Evolutionary conservation across 2,329 filamentous ascomycete species (phyloP), one percentile per base, ranked within the genome.

Genomic region (Dendryphion nanum): DNA sequence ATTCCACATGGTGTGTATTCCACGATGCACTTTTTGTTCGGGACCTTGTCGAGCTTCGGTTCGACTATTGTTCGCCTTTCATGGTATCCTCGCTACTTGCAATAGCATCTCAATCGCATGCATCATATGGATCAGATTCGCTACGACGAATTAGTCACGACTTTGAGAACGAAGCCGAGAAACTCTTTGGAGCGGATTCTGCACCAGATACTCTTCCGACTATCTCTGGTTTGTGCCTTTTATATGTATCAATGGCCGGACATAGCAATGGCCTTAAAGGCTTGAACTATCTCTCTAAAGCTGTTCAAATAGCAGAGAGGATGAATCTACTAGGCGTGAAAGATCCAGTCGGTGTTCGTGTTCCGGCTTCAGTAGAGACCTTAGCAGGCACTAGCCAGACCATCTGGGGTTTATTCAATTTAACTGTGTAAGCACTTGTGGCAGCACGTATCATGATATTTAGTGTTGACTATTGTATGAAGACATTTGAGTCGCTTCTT

Each of bases 21-120:
- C 36, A 43, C 33, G 40, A 35, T 15, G 8, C 30, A 6, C 32
- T 40, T 4, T 43, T 42, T 15, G 4, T 42, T 6, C 23, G 16
- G 12, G 35, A 42, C 15, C 40, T 42, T 6, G 26, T 38, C n/a
- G 24, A 38, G 24, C 19, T 7, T 16, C 30, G 16, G n/a, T 37
- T 38, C 13, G 26, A 38, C 12, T 42, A 24, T 26, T 42, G 40
- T 29, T 42, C 40, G 6, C 14, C 40, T n/a, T 42, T 42, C 14
- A 18, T 42, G 18, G 40, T 38, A 7, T 35, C 13, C 18, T 14
- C 40, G 14, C 21, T 42, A 13, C 35, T 42, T 13, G 40, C 30
- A 16, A 29, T 42, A 24, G 40, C 40, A 3, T 38, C 16, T 37
- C 26, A 16, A 15, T 17, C 12, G 12, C 16, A 16, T n/a, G 29